Percentiles rank a stretch among this genome's conserved stretches.
phyloP scores from a whole-genome alignment of 2,329 filamentous ascomycete species.

The Cyclaneusma minus region DNA sequence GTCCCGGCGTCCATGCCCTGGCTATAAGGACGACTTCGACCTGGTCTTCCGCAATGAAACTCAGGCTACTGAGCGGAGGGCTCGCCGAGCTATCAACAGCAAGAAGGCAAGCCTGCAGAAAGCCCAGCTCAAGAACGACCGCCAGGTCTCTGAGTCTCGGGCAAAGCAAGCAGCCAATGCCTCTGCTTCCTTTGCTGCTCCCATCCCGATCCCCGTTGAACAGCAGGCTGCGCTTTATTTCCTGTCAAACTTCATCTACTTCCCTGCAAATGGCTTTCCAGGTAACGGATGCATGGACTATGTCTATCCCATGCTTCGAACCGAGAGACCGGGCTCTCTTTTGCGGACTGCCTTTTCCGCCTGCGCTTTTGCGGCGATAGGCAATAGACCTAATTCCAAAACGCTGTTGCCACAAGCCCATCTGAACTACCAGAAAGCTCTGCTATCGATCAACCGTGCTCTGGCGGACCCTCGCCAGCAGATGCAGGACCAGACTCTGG shows the following conservation, averaged over 20 bases:
- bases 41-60: conserved; percentile 61
- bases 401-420: conserved; percentile 25
- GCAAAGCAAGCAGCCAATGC: conserved; percentile 3
- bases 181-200: conserved; percentile 3
- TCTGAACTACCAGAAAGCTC: conserved; percentile 37
- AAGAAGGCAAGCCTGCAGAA: conserved; percentile 24
- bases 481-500: conserved; percentile 40
- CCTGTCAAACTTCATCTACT: conserved; percentile 41
- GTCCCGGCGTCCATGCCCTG: conserved; percentile 46
- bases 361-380: conserved; percentile 39
- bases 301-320: conserved; percentile 36
- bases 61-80: conserved; percentile 47
- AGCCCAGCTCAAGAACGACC: conserved; percentile 2
- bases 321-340: conserved; percentile 26
- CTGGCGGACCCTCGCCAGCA: conserved; percentile 32
- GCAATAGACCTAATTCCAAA: conserved; percentile 29
- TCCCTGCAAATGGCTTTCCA: conserved; percentile 32
- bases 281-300: conserved; percentile 43
- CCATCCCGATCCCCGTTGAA: conserved; percentile 31
- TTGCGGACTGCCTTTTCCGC: conserved; percentile 42
- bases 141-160: background rate
- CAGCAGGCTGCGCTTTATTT: conserved; percentile 44
- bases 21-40: conserved; percentile 58
- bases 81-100: conserved; percentile 35
- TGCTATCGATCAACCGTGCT: conserved; percentile 34